phyloP scores from a whole-genome alignment of 305 asterid genomes.

The Solanum aculeatissimum region DNA sequence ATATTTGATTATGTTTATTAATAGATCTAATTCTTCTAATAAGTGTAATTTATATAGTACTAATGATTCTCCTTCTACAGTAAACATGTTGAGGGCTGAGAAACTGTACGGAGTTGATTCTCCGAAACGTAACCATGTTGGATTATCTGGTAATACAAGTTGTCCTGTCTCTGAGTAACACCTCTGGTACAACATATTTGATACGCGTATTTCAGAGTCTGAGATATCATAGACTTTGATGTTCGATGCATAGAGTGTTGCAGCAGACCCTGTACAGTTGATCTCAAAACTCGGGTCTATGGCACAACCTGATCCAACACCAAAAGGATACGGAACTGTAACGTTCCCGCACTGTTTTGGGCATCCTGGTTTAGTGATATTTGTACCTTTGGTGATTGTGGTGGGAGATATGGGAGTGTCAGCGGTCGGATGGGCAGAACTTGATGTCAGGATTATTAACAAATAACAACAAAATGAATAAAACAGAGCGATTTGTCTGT shows the following conservation, averaged over 20 bases:
- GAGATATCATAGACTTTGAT: conserved; percentile 13
- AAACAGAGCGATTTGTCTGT: neutral
- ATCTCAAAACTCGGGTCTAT: conserved; percentile 10
- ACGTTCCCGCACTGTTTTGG: conserved; percentile 33
- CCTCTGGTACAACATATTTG: conserved; percentile 4
- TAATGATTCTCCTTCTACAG: no score
- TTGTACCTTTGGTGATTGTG: conserved; percentile 11
- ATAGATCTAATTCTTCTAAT: no score
- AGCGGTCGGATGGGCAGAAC: neutral
- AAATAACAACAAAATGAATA: neutral
- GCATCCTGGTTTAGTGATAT: conserved; percentile 26
- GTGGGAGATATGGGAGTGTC: neutral
- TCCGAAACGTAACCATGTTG: neutral
- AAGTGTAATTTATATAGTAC: no score
- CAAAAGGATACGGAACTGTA: conserved; percentile 48
- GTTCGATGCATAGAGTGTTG: conserved; percentile 4
- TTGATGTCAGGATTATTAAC: neutral
- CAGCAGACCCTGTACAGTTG: conserved; percentile 33
- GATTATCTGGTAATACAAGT: neutral
- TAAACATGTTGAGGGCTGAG: conserved; percentile 28
- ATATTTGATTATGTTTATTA: no score
- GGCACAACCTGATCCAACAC: conserved; percentile 33
- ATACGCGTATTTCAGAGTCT: conserved; percentile 9
- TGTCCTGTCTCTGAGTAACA: conserved; percentile 19
- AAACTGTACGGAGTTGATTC: conserved; percentile 18